Evolutionary conservation across 345 rosid species (phyloP).

Genomic region (Garcia nutans): DNA sequence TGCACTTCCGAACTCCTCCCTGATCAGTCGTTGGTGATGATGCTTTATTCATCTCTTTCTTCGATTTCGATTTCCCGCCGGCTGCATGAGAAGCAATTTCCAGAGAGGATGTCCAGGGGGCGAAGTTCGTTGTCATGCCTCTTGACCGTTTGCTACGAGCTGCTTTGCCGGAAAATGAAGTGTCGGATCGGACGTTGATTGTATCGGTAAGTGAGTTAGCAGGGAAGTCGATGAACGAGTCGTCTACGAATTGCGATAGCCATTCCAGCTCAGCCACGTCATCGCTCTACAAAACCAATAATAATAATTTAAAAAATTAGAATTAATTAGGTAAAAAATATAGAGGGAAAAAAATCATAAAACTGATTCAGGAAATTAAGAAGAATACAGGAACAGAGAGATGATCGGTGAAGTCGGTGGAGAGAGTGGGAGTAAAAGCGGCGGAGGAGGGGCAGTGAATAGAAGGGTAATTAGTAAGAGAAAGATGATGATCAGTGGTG

Average conservation of each 20-base stretch:
- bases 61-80: constrained; percentile 32
- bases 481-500: constrained; percentile 17
- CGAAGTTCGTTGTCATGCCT: constrained; percentile 22
- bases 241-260: constrained; percentile 78
- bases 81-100: constrained; percentile 22
- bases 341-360: background rate
- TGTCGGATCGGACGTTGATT: constrained; percentile 26
- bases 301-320: background rate
- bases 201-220: constrained; percentile 43
- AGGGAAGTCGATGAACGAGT: constrained; percentile 60
- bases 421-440: constrained; percentile 32
- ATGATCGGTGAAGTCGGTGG: constrained; percentile 55
- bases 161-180: constrained; percentile 36
- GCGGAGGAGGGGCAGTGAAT: constrained; percentile 13
- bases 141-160: constrained; percentile 58
- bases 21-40: constrained; percentile 26
- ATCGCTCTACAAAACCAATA: constrained; percentile 47
- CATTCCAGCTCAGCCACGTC: constrained; percentile 86
- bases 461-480: constrained; percentile 24
- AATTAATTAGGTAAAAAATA: background rate
- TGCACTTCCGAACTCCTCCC: constrained; percentile 55
- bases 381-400: constrained; percentile 59
- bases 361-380: background rate
- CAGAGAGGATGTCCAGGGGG: constrained; percentile 30
- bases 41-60: constrained; percentile 31